phyloP scores from a whole-genome alignment of 2,329 filamentous ascomycete genomes.

The Ustulina deusta region DNA sequence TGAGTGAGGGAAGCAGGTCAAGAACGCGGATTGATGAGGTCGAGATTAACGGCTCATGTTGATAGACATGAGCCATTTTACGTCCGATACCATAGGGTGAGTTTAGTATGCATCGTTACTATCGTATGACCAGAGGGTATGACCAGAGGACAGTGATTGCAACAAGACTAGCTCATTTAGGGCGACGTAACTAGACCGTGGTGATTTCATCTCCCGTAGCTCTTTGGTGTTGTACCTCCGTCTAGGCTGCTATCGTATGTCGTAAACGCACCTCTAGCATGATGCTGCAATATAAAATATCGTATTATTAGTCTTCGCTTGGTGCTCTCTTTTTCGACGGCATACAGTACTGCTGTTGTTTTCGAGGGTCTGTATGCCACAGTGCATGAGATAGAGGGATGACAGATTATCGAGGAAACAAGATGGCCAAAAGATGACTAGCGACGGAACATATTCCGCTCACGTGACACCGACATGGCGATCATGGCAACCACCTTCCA shows the following conservation, averaged over 20 bases:
- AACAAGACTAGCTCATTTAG: no score
- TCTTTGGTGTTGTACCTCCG: background rate
- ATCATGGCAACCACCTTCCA: constrained; percentile 29
- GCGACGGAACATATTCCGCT: constrained; percentile 32
- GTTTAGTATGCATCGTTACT: background rate
- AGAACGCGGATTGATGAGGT: constrained; percentile 1
- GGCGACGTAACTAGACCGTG: background rate
- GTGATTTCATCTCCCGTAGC: background rate
- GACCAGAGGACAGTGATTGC: no score
- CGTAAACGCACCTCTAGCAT: no score
- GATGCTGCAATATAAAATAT: no score
- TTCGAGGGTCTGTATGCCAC: no score
- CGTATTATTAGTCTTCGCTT: no score
- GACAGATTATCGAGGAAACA: no score
- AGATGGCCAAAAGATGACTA: background rate
- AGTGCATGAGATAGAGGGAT: no score
- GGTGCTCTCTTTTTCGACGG: no score
- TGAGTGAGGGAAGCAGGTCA: background rate
- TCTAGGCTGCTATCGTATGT: background rate
- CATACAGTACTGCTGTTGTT: no score
- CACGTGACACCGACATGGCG: constrained; percentile 8
- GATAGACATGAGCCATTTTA: constrained; percentile 12
- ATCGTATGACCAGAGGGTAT: background rate
- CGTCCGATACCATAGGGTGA: background rate
- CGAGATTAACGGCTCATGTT: constrained; percentile 2